These are phyloP conservation scores for Pestalotiopsis sp. DNA, from an alignment of 2,329 filamentous ascomycete genomes.

Conservation along the genomic window DNA sequence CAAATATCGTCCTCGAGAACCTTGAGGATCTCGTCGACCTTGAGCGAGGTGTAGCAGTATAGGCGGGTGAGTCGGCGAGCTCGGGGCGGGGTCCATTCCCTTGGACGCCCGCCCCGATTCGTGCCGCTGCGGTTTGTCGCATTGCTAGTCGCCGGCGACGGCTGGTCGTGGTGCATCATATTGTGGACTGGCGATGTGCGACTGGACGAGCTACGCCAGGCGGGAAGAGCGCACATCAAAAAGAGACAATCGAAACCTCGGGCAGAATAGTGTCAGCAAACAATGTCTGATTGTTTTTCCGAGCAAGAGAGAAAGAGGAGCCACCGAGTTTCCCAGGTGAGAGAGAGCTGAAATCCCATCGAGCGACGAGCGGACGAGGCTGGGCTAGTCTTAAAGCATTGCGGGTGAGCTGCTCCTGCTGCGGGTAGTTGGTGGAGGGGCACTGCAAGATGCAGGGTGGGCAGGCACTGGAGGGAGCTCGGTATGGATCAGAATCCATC, in stretches of 20 bases:
- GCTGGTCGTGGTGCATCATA: neutral
- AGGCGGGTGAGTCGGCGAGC: slow-evolving; percentile 57
- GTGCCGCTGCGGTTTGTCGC: slow-evolving; percentile 22
- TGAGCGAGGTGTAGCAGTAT: slow-evolving; percentile 59
- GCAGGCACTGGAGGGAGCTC: neutral
- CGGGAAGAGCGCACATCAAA: neutral
- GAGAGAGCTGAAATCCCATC: neutral
- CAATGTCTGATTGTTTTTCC: neutral
- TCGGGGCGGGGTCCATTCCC: slow-evolving; percentile 56
- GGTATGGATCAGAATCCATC: neutral
- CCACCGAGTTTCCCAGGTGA: neutral
- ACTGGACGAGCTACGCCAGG: neutral
- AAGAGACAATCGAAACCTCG: neutral
- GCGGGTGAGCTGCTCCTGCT: neutral
- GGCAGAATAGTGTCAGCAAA: neutral
- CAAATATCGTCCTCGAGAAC: slow-evolving; percentile 49
- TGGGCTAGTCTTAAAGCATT: neutral
- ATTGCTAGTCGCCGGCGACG: slow-evolving; percentile 12
- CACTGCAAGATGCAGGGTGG: neutral
- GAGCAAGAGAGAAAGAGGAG: neutral
- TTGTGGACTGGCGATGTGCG: neutral
- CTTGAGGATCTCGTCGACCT: slow-evolving; percentile 51
- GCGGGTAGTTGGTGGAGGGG: neutral
- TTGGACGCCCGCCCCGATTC: slow-evolving; percentile 50
- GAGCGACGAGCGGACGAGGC: neutral